A percentile compares a stretch with the other conserved stretches of the same genome.
Conservation (phyloP, 352 stramenopile species). For the Globisporangium nodosum region DNA sequence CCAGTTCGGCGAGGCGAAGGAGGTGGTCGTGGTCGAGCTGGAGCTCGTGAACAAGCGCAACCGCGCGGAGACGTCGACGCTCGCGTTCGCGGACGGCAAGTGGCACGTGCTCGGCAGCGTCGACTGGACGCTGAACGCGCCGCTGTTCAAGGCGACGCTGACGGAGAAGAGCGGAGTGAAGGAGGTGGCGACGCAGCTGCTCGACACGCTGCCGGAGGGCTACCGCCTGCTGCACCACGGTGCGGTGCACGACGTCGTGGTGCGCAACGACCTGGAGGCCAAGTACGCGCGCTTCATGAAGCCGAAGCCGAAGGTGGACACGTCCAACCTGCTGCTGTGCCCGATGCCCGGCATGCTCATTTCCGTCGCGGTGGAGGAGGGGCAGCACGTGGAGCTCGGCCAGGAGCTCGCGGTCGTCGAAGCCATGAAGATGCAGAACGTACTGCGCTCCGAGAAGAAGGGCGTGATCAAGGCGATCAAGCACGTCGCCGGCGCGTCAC, state of each 20-base stretch:
- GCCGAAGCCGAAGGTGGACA: constrained; percentile 87
- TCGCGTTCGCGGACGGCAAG: constrained; percentile 32
- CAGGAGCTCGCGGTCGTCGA: constrained; percentile 95
- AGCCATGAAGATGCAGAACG: constrained; percentile 99
- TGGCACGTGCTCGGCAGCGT: constrained; percentile 52
- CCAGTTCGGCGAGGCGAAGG: constrained; percentile 38
- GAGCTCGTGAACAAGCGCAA: constrained; percentile 34
- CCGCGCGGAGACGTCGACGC: constrained; percentile 22
- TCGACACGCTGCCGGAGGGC: constrained; percentile 58
- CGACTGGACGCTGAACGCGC: constrained; percentile 55
- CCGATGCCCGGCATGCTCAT: constrained; percentile 95
- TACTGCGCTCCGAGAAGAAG: constrained; percentile 89
- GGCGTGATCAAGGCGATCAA: constrained; percentile 83
- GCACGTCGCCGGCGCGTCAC: constrained; percentile 74
- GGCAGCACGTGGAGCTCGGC: constrained; percentile 90
- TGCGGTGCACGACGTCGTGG: constrained; percentile 80
- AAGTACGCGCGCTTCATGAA: constrained; percentile 88
- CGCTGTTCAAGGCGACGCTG: constrained; percentile 48
- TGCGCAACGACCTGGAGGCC: constrained; percentile 88
- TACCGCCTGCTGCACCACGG: constrained; percentile 84
- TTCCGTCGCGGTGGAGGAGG: constrained; percentile 75
- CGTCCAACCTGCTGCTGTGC: constrained; percentile 87
- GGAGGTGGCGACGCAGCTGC: constrained; percentile 43
- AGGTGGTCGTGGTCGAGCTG: constrained; percentile 42
- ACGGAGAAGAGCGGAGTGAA: constrained; percentile 22